Base-by-base conservation (phyloP, 2,329 filamentous ascomycete species). In the Monilinia polystroma region DNA sequence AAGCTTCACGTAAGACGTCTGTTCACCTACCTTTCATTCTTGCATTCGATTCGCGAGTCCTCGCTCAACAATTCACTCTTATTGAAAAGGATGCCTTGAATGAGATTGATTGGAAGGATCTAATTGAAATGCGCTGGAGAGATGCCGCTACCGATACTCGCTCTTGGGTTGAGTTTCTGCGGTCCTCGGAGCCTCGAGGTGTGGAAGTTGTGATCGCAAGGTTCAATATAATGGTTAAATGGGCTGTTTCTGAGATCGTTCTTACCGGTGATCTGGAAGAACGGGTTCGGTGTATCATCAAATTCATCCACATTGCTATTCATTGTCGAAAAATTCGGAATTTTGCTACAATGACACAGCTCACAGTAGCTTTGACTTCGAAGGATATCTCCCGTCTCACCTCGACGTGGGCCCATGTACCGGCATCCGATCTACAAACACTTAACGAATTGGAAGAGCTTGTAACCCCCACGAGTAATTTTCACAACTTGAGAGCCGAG, bases 151-250 rank as follows among this genome's bases (percentile, higher is more conserved):
- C 84, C 60, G 82, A 88, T 68, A 85, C 87, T 47, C 85, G 87
- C 64, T 91, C 92, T 29, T 95, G 91, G 91, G 91, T 94, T 14
- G 88, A 92, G 54, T 94, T 93, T 75, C 81, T 94, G 52, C 86
- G 88, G 63, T 87, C 88, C 60, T 84, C 88, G 54, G 87, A 91
- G 72, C 88, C 89, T 2, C 85, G 85, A 64, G 91, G 91, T 18
- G 89, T 95, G 49, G 91, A 94, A 75, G 89, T 95, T 29, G 90
- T 93, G 58, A 91, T 94, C 76, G 90, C 91, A 11, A 88, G 91
- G 59, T 95, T 95, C 81, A 95, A 95, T 77, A 86, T 95, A 70
- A 90, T 94, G 80, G 91, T 93, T 69, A 94, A 94, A 77, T 95
- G 91, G 91, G 89, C 87, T 38, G 85, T 93, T 38, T 94, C 91